Conservation (phyloP, 371 early-diverging fungal species). For the Conidiobolus incongruus region DNA sequence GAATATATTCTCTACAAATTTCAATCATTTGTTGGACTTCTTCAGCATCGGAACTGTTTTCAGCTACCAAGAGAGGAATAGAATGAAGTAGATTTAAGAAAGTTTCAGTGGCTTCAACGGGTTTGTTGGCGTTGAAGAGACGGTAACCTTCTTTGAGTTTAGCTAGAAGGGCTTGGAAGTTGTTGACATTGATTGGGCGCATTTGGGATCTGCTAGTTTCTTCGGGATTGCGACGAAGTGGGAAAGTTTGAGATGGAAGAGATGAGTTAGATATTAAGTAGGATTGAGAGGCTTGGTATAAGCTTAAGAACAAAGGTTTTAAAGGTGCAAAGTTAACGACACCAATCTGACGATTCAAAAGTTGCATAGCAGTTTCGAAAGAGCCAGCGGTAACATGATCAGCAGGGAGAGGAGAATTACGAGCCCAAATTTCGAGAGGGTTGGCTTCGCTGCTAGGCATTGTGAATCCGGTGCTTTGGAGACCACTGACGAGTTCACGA, state of each 20-base stretch:
- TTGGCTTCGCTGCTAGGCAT: conserved; percentile 47
- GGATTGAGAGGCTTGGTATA: conserved; percentile 50
- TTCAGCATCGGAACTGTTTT: conserved; percentile 28
- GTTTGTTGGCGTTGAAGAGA: conserved; percentile 44
- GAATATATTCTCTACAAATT: conserved; percentile 72
- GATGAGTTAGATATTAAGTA: conserved; percentile 34
- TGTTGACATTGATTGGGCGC: conserved; percentile 26
- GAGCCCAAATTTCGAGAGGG: conserved; percentile 46
- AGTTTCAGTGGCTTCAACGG: conserved; percentile 45
- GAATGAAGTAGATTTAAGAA: conserved; percentile 54
- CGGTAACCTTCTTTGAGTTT: conserved; percentile 59
- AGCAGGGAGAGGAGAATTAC: conserved; percentile 57
- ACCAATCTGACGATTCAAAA: conserved; percentile 71
- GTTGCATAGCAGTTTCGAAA: conserved; percentile 84
- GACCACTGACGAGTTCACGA: conserved; percentile 28
- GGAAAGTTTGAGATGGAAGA: conserved; percentile 26
- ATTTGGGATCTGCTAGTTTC: conserved; percentile 23
- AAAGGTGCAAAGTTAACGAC: conserved; percentile 75
- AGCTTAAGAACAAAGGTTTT: conserved; percentile 58
- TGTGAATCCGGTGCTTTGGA: conserved; percentile 34
- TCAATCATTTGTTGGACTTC: conserved; percentile 53
- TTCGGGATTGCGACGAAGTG: conserved; percentile 34
- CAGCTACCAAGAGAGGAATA: conserved; percentile 36
- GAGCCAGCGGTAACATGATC: conserved; percentile 87
- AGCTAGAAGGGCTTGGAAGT: conserved; percentile 18